These are phyloP conservation scores for Piromyces sp. DNA, from an alignment of 192 early-diverging fungal species.

Conservation along the genomic window DNA sequence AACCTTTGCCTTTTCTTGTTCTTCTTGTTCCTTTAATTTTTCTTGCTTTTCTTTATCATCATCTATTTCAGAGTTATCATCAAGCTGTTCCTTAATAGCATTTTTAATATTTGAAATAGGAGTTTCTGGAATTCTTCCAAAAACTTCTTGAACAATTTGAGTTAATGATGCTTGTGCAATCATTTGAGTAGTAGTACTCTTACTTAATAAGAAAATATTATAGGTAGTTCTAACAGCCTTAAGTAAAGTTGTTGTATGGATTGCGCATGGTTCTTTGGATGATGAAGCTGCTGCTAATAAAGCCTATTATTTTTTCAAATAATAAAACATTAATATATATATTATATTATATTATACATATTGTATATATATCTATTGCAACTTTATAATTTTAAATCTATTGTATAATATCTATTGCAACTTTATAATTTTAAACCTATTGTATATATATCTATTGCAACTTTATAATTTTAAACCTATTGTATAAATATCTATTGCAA, in stretches of 20 bases:
- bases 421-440: too few species aligned
- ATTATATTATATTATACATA: too few species aligned
- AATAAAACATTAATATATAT: too few species aligned
- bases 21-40: neutral
- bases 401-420: too few species aligned
- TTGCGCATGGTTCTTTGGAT: constrained; percentile 24
- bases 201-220: constrained; percentile 72
- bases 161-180: constrained; percentile 73
- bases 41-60: neutral
- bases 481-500: too few species aligned
- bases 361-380: too few species aligned
- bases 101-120: constrained; percentile 3
- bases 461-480: too few species aligned
- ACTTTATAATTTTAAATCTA: too few species aligned
- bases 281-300: constrained; percentile 65
- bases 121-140: constrained; percentile 43
- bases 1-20: neutral
- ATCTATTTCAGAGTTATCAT: neutral
- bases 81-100: neutral
- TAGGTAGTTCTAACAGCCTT: constrained; percentile 67
- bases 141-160: constrained; percentile 73
- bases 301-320: constrained; percentile 20
- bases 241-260: constrained; percentile 59
- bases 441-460: too few species aligned
- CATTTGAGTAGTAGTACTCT: constrained; percentile 54